A percentile compares a stretch with the other conserved stretches of the same genome.
These are phyloP conservation scores for Hermanozyma aechmeae DNA, from an alignment of 805 yeast species.

Conservation along the genomic window DNA sequence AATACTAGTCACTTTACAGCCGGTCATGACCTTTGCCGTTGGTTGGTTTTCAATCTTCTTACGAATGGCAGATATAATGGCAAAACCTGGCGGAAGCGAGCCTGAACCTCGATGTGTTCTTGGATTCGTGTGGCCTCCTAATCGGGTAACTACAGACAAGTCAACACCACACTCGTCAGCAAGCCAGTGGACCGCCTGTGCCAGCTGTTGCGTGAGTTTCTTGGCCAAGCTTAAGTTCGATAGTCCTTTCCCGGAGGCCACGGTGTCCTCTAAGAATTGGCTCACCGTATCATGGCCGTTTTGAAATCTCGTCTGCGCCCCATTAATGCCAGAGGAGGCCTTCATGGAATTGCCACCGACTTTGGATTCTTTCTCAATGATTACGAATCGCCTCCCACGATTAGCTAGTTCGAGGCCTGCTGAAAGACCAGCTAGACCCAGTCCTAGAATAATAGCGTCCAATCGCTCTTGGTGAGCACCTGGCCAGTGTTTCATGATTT, in stretches of 20 bases:
- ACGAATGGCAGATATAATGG: conserved; percentile 39
- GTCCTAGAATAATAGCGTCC: conserved; percentile 36
- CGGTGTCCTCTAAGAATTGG: conserved; percentile 19
- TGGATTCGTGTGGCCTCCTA: conserved; percentile 33
- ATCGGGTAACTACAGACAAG: conserved; percentile 19
- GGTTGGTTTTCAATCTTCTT: conserved; percentile 24
- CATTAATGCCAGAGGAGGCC: conserved; percentile 56
- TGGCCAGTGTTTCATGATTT: too few relatives aligned
- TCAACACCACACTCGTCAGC: conserved; percentile 16
- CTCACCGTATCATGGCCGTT: conserved; percentile 17
- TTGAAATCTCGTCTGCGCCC: conserved; percentile 23
- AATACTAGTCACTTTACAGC: conserved; percentile 4
- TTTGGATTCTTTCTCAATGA: conserved; percentile 40
- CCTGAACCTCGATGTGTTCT: conserved; percentile 33
- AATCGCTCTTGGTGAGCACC: too few relatives aligned
- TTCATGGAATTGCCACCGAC: conserved; percentile 54
- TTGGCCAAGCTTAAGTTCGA: conserved; percentile 16
- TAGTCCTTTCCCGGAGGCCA: conserved; percentile 23
- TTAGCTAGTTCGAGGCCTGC: conserved; percentile 30
- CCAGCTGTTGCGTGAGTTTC: conserved; percentile 16
- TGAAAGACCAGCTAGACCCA: conserved; percentile 50
- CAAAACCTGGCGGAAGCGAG: conserved; percentile 51
- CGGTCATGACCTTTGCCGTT: conserved; percentile 8
- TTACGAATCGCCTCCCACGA: conserved; percentile 29
- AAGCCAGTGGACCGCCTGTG: conserved; percentile 26